Conservation (phyloP, 306 rosid species). For the Casuarina glauca region DNA sequence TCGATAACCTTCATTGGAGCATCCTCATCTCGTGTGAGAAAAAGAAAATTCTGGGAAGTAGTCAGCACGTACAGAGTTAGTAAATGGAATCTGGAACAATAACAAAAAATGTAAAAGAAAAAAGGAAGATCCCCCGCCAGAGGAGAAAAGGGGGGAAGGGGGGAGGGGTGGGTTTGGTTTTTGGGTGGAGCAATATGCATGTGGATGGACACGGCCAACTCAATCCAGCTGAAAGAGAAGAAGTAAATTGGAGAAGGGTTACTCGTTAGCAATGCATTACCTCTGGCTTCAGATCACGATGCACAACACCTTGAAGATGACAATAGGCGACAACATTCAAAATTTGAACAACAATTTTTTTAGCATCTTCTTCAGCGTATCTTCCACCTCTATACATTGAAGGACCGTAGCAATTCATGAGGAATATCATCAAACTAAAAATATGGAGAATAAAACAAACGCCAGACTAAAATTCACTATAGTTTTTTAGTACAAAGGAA, state of each 20-base stretch:
- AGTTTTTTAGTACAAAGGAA: slow-evolving; percentile 17
- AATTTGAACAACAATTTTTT: slow-evolving; percentile 83
- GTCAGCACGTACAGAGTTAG: slow-evolving; percentile 26
- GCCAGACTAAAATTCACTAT: slow-evolving; percentile 5
- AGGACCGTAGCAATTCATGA: slow-evolving; percentile 17
- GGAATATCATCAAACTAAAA: slow-evolving; percentile 28
- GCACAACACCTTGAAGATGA: slow-evolving; percentile 96
- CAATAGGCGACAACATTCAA: slow-evolving; percentile 75
- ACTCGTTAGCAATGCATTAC: slow-evolving; percentile 37
- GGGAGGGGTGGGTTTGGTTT: too few species aligned
- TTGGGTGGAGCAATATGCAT: neutral
- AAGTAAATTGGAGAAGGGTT: neutral
- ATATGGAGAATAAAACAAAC: slow-evolving; percentile 26
- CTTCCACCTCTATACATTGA: slow-evolving; percentile 81
- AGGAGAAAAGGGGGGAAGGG: too few species aligned
- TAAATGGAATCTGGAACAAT: slow-evolving; percentile 15
- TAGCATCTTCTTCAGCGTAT: slow-evolving; percentile 88
- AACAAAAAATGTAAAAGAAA: slow-evolving; percentile 8
- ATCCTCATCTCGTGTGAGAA: slow-evolving; percentile 71
- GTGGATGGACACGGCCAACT: slow-evolving; percentile 21
- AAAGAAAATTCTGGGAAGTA: slow-evolving; percentile 84
- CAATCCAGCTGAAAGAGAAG: slow-evolving; percentile 6
- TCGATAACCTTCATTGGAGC: slow-evolving; percentile 81
- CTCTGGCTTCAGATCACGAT: slow-evolving; percentile 98
- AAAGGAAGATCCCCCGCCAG: neutral